Base-by-base conservation (phyloP, 129 eudicot genomes). In the Ambrosia trifida region DNA sequence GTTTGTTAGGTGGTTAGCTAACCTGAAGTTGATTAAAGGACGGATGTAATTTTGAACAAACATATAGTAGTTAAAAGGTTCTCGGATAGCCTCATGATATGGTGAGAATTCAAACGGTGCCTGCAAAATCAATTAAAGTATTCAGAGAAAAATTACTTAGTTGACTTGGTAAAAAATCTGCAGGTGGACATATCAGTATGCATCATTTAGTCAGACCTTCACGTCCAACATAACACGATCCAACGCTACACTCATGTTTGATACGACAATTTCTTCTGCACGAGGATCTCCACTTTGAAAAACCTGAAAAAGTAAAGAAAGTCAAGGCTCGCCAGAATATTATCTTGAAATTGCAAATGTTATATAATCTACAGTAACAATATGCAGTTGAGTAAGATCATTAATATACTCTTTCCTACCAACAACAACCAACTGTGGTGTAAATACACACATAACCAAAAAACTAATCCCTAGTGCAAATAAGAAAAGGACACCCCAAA, bases 91-190 rank as follows among this genome's bases (percentile, higher is more conserved):
- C 69, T 76, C 64, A 61, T 91, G 97, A 84, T 91, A 71, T 44
- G 97, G 88, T 16, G 96, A 76, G 84, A 91, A 91, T 41, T 71
- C 83, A 81, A 74, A 92, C n/a, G 96, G 96, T 19, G 89, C 98
- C 96, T 92, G 91, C 64, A 79, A 89, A 10, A 49, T 13, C 33
- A 57, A 72, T 11, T 49, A 30, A 60, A 70, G 70, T 11, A 20
- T 40, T 66, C 17, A 35, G 49, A 28, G 31, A 50, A 33, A 46
- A 41, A 50, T 12, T 62, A 53, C 46, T 41, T 28, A 43, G 19
- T 32, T 33, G 16, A 46, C 4, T 24, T 20, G 1, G 64, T 30
- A 58, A 10, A 30, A 30, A 3, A 58, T 28, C 16, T 4, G 18
- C 40, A 58, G 28, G 64, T 38, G 3, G 40, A 28, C 4, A 76